These are phyloP conservation scores for Acrodontium crateriforme DNA, from an alignment of 2,329 filamentous ascomycete species.

Conservation along the genomic window DNA sequence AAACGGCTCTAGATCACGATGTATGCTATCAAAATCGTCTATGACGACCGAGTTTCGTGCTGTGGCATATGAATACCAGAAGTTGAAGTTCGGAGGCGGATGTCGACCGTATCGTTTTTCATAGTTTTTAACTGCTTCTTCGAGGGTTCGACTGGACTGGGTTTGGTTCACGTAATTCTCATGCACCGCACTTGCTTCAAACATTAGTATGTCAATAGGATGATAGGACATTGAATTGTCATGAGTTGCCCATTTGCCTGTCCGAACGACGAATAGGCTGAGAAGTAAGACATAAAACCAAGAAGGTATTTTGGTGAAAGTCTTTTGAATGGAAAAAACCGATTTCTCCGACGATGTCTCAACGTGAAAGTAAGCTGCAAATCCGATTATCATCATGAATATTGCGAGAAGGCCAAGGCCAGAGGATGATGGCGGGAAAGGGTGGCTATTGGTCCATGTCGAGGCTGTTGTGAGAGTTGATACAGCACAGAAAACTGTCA, in stretches of 20 bases:
- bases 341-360: too few relatives aligned
- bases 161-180: conserved; percentile 36
- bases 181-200: conserved; percentile 34
- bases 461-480: conserved; percentile 20
- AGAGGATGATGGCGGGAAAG: conserved; percentile 15
- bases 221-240: conserved; percentile 31
- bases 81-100: conserved; percentile 46
- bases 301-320: conserved; percentile 8
- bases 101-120: conserved; percentile 37
- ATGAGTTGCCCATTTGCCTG: conserved; percentile 28
- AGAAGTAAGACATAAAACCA: conserved; percentile 26
- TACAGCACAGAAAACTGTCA: conserved; percentile 25
- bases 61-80: conserved; percentile 45
- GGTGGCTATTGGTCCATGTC: conserved; percentile 20
- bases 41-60: conserved; percentile 39
- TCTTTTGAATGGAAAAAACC: conserved; percentile 4
- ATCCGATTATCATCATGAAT: conserved; percentile 14
- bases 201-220: conserved; percentile 42
- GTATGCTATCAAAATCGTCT: conserved; percentile 47
- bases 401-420: conserved; percentile 13
- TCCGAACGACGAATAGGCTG: conserved; percentile 29
- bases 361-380: conserved; percentile 17
- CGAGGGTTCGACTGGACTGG: conserved; percentile 32
- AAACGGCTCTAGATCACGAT: conserved; percentile 43
- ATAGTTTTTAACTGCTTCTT: conserved; percentile 39